Evolutionary conservation across 1,139 yeast species (phyloP), one percentile per base, ranked within the genome.

Genomic region (Kodamaea sp.): DNA sequence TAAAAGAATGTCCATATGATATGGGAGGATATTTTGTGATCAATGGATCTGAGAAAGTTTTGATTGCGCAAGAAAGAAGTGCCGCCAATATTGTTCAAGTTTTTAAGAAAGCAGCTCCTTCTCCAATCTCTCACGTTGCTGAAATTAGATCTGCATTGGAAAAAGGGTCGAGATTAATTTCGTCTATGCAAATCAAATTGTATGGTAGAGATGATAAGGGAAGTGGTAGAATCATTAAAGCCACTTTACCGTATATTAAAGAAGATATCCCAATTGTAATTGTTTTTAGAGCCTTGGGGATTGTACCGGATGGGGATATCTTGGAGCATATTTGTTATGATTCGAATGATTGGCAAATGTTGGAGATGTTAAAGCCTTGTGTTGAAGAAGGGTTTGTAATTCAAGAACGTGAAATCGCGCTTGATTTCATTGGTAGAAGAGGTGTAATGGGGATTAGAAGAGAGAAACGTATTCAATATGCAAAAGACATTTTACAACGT

Each of bases 1-100:
- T 92, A 58, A 90, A 92, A 65, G 99, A 92, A 67, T 92, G 99
- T 68, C 98, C 98, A 25, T 92, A 87, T 64, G 99, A 92, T 74
- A 92, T 89, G 92, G 99, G 99, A 63, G 99, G 99, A 47, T 92
- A 92, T 65, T 92, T 92, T 60, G 94, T 92, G 54, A 92, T 92
- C 58, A 92, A 92, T 68, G 99, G 99, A 54, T 89, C 97, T 23
- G 99, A 92, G 65, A 92, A 92, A 65, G 99, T 92, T 43, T 75
- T 92, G 58, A 92, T 92, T 71, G 98, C 98, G 22, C 99, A 92
- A 67, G 99, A 92, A 67, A 81, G 98, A 67, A 83, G 95, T 50
- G 97, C 98, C 6, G 98, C 98, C 41, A 92, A 92, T 60, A 92
- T 92, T 53, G 98, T 92, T 31, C 98, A 92, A 67, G 99, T 94